Evolutionary conservation across 202 grass and related monocot genomes (phyloP).

Genomic region (Carex arenaria): DNA sequence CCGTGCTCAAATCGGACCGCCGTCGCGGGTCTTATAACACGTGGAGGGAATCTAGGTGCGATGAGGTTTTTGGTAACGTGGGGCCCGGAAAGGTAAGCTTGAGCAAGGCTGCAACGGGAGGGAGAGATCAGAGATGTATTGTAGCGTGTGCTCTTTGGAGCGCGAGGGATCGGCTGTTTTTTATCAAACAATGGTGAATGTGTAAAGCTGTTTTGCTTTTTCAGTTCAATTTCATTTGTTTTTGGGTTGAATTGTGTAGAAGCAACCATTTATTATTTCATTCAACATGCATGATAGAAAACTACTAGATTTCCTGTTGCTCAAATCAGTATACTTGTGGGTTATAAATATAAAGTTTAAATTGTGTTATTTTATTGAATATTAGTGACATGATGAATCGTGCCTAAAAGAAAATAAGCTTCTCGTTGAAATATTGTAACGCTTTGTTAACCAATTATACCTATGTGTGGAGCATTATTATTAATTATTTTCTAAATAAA

Average conservation of each 20-base stretch:
- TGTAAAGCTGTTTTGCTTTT: not conserved
- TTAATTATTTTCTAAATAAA: not conserved
- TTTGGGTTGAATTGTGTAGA: not conserved
- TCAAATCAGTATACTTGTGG: not conserved
- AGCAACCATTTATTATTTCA: not conserved
- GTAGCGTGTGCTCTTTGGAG: not conserved
- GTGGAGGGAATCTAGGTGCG: not conserved
- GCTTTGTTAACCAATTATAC: not conserved
- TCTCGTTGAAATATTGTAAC: too few relatives aligned
- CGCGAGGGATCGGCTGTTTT: conserved; percentile 12
- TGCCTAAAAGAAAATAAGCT: too few relatives aligned
- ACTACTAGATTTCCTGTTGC: not conserved
- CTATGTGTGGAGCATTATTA: not conserved
- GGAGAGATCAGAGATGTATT: not conserved
- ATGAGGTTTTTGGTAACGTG: conserved; percentile 17
- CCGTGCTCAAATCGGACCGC: not conserved
- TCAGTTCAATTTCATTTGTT: not conserved
- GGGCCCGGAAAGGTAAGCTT: not conserved
- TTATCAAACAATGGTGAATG: not conserved
- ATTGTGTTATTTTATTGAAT: not conserved
- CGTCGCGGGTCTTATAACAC: not conserved
- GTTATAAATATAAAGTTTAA: not conserved
- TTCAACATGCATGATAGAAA: not conserved
- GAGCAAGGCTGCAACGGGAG: not conserved
- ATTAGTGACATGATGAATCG: not conserved